Evolutionary conservation across 106 monocot genomes (phyloP).

Genomic region (Posidonia australis): DNA sequence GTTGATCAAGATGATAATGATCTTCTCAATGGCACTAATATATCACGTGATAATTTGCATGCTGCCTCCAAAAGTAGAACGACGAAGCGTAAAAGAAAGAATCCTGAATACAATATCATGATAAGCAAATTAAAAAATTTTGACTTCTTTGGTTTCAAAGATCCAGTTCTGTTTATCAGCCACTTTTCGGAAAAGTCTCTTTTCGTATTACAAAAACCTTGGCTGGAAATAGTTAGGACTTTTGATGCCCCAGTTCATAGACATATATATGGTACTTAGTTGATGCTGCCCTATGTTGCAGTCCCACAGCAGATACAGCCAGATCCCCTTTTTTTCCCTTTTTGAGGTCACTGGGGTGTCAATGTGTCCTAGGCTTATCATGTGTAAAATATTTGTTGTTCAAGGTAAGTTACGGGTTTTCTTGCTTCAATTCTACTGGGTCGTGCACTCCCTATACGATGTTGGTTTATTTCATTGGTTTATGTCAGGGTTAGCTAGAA

Average conservation of each 20-base stretch:
- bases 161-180: slow-evolving; percentile 69
- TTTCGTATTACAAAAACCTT: slow-evolving; percentile 68
- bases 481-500: too few species aligned
- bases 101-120: slow-evolving; percentile 10
- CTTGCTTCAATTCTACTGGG: too few species aligned
- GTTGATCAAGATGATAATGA: slow-evolving; percentile 35
- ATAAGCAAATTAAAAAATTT: slow-evolving; percentile 38
- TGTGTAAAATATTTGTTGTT: too few species aligned
- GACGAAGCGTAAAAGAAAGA: slow-evolving; percentile 44
- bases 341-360: too few species aligned
- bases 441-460: too few species aligned
- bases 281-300: too few species aligned
- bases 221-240: slow-evolving; percentile 56
- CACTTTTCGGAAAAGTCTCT: slow-evolving; percentile 59
- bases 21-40: slow-evolving; percentile 20
- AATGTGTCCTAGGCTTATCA: too few species aligned
- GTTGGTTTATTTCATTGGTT: too few species aligned
- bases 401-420: too few species aligned
- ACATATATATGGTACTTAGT: slow-evolving; percentile 78
- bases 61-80: slow-evolving; percentile 13
- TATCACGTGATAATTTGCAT: slow-evolving; percentile 12
- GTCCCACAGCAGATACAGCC: too few species aligned
- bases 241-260: slow-evolving; percentile 85
- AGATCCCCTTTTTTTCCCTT: too few species aligned
- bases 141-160: slow-evolving; percentile 50